Evolutionary conservation across 2,329 filamentous ascomycete species (phyloP), one percentile per base, ranked within the genome.

Genomic region (Dactylellina cionopaga): DNA sequence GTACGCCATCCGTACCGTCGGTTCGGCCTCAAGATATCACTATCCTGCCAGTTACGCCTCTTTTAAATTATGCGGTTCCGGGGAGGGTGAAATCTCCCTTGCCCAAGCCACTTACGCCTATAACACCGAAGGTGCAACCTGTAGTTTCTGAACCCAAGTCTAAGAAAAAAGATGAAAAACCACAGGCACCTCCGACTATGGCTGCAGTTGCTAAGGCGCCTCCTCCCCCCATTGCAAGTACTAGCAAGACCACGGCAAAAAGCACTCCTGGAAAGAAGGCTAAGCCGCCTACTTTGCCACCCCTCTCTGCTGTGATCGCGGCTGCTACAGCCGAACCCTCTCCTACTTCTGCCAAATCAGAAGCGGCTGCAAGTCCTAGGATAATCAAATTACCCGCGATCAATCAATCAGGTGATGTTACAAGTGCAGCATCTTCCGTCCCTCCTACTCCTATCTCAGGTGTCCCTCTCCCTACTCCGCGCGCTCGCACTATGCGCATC

Each of bases 401-500:
- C 13, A 65, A 56, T n/a, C 58, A 64, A 19, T 15, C 66, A 5
- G n/a, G 22, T 15, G 68, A 65, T 3, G 19, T 29, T 5, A 9
- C 46, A 33, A 72, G 56, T 27, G 56, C 59, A 19, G 41, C 31
- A 13, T 65, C 68, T 10, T 65, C 68, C 7, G 59, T 65, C 17
- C 68, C 68, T 54, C 59, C 68, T 6, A 72, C 59, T 17, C 59
- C 68, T 11, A n/a, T 72, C 19, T 59, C 59, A 17, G 25, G 41
- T 29, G 52, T 52, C 35, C 59, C 68, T 25, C 29, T 60, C 19
- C 59, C 51, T 4, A 65, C 68, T 7, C 59, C 51, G 13, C 68
- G 68, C 25, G 59, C 59, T 25, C 68, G 68, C 29, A 72, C 68
- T 19, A 72, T 72, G 68, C 68, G 68, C 10, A 72, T 72, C 35